Base-by-base conservation (phyloP, 208 protist genomes). In the Crithidia fasciculata region DNA sequence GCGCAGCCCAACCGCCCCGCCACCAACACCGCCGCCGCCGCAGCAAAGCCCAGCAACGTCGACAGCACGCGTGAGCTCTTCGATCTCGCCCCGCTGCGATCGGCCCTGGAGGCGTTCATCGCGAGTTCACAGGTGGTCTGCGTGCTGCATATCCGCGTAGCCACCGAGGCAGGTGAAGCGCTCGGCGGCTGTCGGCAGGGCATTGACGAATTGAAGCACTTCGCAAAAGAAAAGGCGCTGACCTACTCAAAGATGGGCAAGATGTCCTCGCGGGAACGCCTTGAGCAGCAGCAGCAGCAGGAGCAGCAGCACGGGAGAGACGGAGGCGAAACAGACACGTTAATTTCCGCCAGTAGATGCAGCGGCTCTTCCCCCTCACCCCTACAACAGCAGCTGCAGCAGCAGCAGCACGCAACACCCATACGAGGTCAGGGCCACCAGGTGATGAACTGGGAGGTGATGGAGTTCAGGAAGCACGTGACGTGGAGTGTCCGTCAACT, bases 401-500 rank as follows among this genome's bases (percentile, higher is more conserved):
- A 36, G 39, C 49, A 13, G 49, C 16, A 45, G 3, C 5, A 37
- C 3, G 44, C 7, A 28, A 54, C 28, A 28, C 28, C 28, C 28
- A 28, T 28, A 28, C 28, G 28, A 28, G 28, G 28, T 28, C 28
- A 28, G 28, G 28, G 28, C 28, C 28, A 28, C 28, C 28, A 40
- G 39, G n/a, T 67, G 6, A 19, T 36, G 6, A 64, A 71, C 50
- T 2, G 65, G 4, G 66, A 73, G 36, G 7, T 61, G 39, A 58
- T 67, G 18, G 73, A 73, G 50, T 72, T 78, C 41, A 64, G 73
- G 58, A 78, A 78, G 53, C 65, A 52, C 15, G 50, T 78, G 4
- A 67, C 3, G 15, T 78, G 66, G 73, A 72, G 58, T 18, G 57
- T 49, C 5, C 36, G 59, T 3, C 58, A 78, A 8, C 73, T 78